Percentiles rank a stretch among this genome's conserved stretches.
Evolutionary conservation across 257 asterid genomes (phyloP).

Genomic region (Forsythia suspensa): DNA sequence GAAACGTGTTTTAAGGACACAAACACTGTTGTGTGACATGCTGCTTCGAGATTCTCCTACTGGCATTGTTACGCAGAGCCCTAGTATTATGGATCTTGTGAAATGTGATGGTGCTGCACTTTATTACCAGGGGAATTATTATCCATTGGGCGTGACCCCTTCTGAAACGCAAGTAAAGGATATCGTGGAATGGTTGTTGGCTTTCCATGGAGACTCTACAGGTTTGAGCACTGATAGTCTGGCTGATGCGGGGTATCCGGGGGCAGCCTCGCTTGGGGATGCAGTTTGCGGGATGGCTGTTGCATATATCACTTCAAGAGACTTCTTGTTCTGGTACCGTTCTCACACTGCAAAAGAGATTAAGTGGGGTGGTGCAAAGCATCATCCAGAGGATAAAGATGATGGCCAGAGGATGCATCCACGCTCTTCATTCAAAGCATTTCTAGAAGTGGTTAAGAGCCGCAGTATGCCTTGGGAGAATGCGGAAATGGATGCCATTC

Average conservation of each 20-base stretch:
- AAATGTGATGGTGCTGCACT: conserved; percentile 86
- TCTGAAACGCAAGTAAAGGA: conserved; percentile 71
- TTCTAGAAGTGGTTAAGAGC: conserved; percentile 88
- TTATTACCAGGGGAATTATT: conserved; percentile 64
- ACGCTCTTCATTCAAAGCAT: conserved; percentile 85
- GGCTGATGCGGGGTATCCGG: conserved; percentile 81
- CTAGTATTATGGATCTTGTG: conserved; percentile 83
- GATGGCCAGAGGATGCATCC: conserved; percentile 89
- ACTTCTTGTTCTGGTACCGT: conserved; percentile 84
- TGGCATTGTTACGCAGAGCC: conserved; percentile 75
- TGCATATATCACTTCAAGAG: conserved; percentile 64
- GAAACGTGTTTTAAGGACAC: conserved; percentile 76
- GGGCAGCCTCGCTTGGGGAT: conserved; percentile 70
- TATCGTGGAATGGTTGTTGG: conserved; percentile 66
- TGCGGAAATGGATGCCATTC: conserved; percentile 92
- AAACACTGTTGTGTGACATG: conserved; percentile 87
- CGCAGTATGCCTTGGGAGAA: conserved; percentile 90
- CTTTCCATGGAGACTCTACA: conserved; percentile 68
- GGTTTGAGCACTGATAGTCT: conserved; percentile 88
- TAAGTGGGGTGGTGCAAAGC: conserved; percentile 95
- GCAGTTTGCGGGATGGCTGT: conserved; percentile 90
- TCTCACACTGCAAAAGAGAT: conserved; percentile 82
- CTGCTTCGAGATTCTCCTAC: conserved; percentile 75
- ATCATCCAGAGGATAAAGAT: conserved; percentile 80
- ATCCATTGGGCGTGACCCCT: conserved; percentile 69